phyloP scores from a whole-genome alignment of 2,329 filamentous ascomycete genomes.

The Trichophyton schoenleinii region DNA sequence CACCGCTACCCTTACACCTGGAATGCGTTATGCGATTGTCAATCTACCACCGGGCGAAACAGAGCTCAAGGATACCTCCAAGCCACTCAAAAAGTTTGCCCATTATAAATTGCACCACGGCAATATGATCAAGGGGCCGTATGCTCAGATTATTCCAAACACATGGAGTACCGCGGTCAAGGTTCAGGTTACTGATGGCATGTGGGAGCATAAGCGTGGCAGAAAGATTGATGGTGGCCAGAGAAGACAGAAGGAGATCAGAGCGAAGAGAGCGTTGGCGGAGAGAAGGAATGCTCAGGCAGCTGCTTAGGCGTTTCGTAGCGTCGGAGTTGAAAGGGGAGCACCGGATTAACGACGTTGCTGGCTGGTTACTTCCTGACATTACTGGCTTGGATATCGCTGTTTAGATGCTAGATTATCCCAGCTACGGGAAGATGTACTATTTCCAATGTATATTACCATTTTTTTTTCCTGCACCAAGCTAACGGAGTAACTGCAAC shows the following conservation, averaged over 20 bases:
- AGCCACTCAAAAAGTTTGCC: constrained; percentile 42
- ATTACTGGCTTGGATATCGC: not conserved
- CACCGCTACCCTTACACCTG: constrained; percentile 39
- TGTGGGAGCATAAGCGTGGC: constrained; percentile 83
- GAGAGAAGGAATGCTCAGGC: constrained; percentile 47
- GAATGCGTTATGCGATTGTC: constrained; percentile 46
- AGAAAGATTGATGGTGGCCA: constrained; percentile 95
- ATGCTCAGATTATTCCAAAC: constrained; percentile 55
- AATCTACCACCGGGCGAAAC: constrained; percentile 45
- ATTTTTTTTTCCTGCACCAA: not conserved
- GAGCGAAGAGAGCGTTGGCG: constrained; percentile 70
- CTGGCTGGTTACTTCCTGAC: not conserved
- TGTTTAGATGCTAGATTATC: not conserved
- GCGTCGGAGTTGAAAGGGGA: not conserved
- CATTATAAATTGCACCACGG: constrained; percentile 58
- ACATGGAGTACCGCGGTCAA: constrained; percentile 47
- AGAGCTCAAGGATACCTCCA: constrained; percentile 39
- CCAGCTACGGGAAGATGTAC: not conserved
- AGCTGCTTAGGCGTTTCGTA: not conserved
- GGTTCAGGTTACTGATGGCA: constrained; percentile 64
- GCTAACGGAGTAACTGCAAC: not conserved
- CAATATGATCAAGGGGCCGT: constrained; percentile 61
- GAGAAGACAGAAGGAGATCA: constrained; percentile 70
- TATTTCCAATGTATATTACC: constrained; percentile 4
- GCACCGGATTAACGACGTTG: not conserved